Conservation (phyloP, 2,329 filamentous ascomycete species). For the Pyrenochaeta sp. region DNA sequence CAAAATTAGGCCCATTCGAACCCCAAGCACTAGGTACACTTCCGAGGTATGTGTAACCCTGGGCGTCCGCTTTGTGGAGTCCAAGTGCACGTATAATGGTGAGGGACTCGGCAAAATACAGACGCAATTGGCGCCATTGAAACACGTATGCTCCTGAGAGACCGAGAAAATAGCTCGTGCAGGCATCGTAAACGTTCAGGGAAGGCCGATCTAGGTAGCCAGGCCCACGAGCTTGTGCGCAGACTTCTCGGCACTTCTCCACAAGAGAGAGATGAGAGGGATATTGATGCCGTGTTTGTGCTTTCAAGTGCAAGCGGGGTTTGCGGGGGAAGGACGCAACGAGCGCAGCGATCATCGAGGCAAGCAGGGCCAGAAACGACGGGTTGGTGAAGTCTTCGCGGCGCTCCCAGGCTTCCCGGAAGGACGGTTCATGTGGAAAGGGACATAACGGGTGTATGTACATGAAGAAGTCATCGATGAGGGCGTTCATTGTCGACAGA, state of each 20-base stretch:
- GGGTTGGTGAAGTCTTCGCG: constrained; percentile 72
- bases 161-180: constrained; percentile 78
- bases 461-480: constrained; percentile 84
- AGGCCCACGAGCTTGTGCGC: constrained; percentile 70
- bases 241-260: constrained; percentile 73
- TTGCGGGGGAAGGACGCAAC: constrained; percentile 79
- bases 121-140: constrained; percentile 70
- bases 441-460: constrained; percentile 80
- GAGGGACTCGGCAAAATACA: constrained; percentile 77
- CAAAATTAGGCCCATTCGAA: constrained; percentile 45
- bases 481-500: constrained; percentile 69
- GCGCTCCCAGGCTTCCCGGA: constrained; percentile 71
- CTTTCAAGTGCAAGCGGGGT: constrained; percentile 72
- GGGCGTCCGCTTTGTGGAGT: constrained; percentile 64
- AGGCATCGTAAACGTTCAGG: constrained; percentile 68
- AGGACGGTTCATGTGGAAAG: constrained; percentile 81
- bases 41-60: constrained; percentile 49
- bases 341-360: constrained; percentile 77
- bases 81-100: constrained; percentile 73
- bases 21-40: constrained; percentile 43
- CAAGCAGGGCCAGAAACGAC: constrained; percentile 73
- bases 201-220: constrained; percentile 62
- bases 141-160: constrained; percentile 72
- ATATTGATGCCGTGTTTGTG: constrained; percentile 70
- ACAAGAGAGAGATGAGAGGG: constrained; percentile 74